Evolutionary conservation across 352 stramenopile genomes (phyloP).

Genomic region (Phytophthora quininea): DNA sequence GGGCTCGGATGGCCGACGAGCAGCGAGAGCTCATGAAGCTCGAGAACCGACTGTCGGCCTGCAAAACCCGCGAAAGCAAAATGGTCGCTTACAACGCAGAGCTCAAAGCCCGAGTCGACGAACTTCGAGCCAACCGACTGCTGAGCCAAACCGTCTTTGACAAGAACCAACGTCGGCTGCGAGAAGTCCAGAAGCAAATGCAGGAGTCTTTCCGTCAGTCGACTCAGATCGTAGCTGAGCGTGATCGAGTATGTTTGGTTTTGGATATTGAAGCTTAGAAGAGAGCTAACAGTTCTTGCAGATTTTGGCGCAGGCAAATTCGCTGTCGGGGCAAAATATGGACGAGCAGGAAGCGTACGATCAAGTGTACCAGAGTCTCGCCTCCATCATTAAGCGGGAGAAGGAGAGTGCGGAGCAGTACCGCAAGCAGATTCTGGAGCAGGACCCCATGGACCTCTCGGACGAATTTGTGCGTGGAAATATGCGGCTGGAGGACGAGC

Average conservation of each 20-base stretch:
- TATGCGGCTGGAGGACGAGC: slow-evolving; percentile 79
- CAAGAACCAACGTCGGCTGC: slow-evolving; percentile 79
- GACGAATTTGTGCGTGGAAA: slow-evolving; percentile 80
- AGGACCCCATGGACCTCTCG: slow-evolving; percentile 65
- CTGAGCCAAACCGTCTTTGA: slow-evolving; percentile 79
- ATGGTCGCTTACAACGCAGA: slow-evolving; percentile 66
- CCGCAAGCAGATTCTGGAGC: slow-evolving; percentile 78
- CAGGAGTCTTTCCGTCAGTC: slow-evolving; percentile 73
- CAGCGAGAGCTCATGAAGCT: slow-evolving; percentile 81
- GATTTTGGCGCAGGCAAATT: slow-evolving; percentile 73
- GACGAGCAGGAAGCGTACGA: slow-evolving; percentile 82
- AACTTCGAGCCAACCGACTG: slow-evolving; percentile 64
- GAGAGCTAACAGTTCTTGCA: slow-evolving; percentile 18
- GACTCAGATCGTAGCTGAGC: slow-evolving; percentile 74
- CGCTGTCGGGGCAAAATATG: slow-evolving; percentile 69
- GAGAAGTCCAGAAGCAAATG: slow-evolving; percentile 80
- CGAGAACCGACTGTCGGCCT: slow-evolving; percentile 78
- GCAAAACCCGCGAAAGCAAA: slow-evolving; percentile 78
- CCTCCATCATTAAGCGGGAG: slow-evolving; percentile 74
- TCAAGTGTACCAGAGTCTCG: slow-evolving; percentile 72
- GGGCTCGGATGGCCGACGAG: slow-evolving; percentile 71
- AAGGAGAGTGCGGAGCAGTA: slow-evolving; percentile 80
- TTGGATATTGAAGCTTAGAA: neutral
- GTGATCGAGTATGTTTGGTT: slow-evolving; percentile 52
- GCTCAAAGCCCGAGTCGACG: slow-evolving; percentile 59